These are phyloP conservation scores for Botryosphaeria dothidea DNA, from an alignment of 2,329 filamentous ascomycete genomes.

Conservation along the genomic window DNA sequence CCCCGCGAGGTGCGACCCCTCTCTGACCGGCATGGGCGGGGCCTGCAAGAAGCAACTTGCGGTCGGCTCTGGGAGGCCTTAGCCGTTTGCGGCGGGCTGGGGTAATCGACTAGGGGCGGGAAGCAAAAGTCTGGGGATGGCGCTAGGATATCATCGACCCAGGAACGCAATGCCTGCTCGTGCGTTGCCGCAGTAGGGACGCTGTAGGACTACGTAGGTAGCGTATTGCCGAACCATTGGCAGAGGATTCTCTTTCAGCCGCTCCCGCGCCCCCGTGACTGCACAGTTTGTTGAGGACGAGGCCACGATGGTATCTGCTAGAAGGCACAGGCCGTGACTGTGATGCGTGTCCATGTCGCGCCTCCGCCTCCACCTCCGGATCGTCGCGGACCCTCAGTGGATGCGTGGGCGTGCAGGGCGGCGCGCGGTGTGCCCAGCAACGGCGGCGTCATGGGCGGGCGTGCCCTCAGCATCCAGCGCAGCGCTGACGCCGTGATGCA, in stretches of 20 bases:
- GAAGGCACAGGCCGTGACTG: neutral
- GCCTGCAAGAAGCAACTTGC: neutral
- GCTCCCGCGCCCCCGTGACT: neutral
- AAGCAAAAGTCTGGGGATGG: conserved; percentile 7
- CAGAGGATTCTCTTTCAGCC: conserved; percentile 9
- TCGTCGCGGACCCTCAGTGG: neutral
- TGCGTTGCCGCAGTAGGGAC: conserved; percentile 7
- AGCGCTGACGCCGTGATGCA: neutral
- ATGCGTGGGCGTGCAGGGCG: neutral
- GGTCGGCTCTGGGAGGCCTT: neutral
- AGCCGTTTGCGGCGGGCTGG: neutral
- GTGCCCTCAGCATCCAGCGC: neutral
- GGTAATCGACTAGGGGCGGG: conserved; percentile 12
- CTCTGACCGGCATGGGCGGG: conserved; percentile 1
- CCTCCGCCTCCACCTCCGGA: neutral
- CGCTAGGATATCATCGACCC: conserved; percentile 11
- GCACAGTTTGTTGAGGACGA: neutral
- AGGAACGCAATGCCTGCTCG: conserved; percentile 9
- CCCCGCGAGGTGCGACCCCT: neutral
- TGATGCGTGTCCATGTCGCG: neutral
- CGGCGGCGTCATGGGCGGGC: conserved; percentile 7
- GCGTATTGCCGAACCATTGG: conserved; percentile 4
- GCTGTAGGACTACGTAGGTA: conserved; percentile 4
- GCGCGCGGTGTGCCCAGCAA: neutral
- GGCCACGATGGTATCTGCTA: neutral